These are phyloP conservation scores for Lachancea lanzarotensis DNA, from an alignment of 805 yeast genomes.

Conservation along the genomic window DNA sequence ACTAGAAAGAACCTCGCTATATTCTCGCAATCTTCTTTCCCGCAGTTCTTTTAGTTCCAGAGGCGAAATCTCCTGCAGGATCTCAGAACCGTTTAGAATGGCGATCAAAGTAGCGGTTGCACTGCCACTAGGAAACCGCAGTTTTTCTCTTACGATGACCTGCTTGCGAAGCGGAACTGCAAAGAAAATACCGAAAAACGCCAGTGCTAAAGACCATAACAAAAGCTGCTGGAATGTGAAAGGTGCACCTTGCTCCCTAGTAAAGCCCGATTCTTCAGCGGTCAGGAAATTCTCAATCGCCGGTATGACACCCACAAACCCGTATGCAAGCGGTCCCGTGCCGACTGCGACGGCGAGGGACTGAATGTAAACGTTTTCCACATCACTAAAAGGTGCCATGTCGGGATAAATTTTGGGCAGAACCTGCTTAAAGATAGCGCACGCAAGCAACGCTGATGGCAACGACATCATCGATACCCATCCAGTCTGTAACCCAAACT, in stretches of 20 bases:
- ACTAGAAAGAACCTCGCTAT: constrained; percentile 22
- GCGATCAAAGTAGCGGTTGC: constrained; percentile 93
- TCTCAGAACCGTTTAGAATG: constrained; percentile 69
- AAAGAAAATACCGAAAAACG: constrained; percentile 92
- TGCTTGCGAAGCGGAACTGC: constrained; percentile 85
- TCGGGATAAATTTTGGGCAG: constrained; percentile 29
- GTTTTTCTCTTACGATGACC: constrained; percentile 78
- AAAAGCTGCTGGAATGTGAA: constrained; percentile 50
- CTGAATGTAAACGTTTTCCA: constrained; percentile 89
- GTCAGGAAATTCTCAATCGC: constrained; percentile 88
- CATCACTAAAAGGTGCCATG: constrained; percentile 59
- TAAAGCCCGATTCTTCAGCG: constrained; percentile 63
- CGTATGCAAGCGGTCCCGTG: constrained; percentile 94
- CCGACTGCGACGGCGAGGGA: constrained; percentile 96
- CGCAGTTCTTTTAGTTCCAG: constrained; percentile 33
- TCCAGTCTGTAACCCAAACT: constrained; percentile 94
- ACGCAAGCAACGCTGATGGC: constrained; percentile 87
- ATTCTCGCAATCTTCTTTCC: constrained; percentile 20
- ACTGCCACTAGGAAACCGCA: constrained; percentile 90
- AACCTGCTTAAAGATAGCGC: constrained; percentile 65
- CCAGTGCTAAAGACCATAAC: constrained; percentile 80
- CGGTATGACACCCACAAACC: constrained; percentile 91
- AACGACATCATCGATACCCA: constrained; percentile 99
- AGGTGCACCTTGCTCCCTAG: constrained; percentile 26
- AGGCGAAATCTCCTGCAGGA: constrained; percentile 33